These are phyloP conservation scores for Fusarium heterosporum DNA, from an alignment of 2,329 filamentous ascomycete species.

Conservation along the genomic window DNA sequence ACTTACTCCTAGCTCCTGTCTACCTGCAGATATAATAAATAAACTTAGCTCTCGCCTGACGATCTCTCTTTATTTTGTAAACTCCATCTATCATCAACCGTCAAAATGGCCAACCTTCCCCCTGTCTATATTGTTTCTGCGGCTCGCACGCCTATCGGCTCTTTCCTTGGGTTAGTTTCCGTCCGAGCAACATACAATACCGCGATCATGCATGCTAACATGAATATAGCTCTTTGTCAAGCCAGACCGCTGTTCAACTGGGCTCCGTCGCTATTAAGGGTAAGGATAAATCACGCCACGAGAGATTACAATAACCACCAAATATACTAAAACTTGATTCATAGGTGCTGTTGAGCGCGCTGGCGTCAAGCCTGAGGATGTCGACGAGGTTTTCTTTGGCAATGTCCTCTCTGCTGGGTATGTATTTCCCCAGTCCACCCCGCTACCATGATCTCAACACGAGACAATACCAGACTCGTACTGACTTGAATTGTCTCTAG, in stretches of 20 bases:
- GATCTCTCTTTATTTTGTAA: conserved; percentile 17
- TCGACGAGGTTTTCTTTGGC: conserved; percentile 97
- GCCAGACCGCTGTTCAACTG: conserved; percentile 85
- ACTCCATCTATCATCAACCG: conserved; percentile 26
- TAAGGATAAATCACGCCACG: conserved; percentile 55
- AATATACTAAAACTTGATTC: conserved; percentile 2
- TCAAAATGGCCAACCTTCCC: conserved; percentile 80
- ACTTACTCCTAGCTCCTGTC: conserved; percentile 6
- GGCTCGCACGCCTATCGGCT: conserved; percentile 90
- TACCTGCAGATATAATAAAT: conserved; percentile 15
- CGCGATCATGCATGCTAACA: conserved; percentile 33
- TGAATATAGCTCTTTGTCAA: conserved; percentile 80
- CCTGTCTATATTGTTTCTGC: conserved; percentile 96
- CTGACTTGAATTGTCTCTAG: conserved; percentile 58
- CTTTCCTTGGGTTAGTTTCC: conserved; percentile 83
- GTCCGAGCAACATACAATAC: not conserved
- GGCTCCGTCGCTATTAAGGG: conserved; percentile 94
- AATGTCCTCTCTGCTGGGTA: conserved; percentile 98
- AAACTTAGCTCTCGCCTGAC: conserved; percentile 21
- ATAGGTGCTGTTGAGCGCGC: conserved; percentile 84
- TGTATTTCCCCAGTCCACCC: conserved; percentile 44
- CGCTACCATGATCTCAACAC: conserved; percentile 15
- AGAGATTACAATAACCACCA: not conserved
- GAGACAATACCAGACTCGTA: conserved; percentile 3
- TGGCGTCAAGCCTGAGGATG: conserved; percentile 87